phyloP scores from a whole-genome alignment of 1,284 basidiomycete species.

The Paramarasmius palmivorus region DNA sequence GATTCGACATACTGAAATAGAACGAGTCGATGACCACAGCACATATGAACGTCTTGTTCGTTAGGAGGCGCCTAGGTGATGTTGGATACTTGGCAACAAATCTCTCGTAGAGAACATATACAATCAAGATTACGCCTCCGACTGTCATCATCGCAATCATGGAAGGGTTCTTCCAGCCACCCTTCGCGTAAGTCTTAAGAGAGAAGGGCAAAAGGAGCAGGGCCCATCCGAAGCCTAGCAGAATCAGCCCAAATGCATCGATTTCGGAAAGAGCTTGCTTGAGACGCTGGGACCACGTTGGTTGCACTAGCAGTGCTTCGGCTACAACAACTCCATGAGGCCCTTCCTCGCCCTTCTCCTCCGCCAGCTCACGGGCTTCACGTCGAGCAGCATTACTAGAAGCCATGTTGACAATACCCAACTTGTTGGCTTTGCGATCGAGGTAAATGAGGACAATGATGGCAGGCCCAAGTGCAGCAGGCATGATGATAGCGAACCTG shows the following conservation, averaged over 20 bases:
- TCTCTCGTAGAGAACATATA: conserved; percentile 14
- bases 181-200: conserved; percentile 11
- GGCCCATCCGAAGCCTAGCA: conserved; percentile 14
- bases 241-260: conserved; percentile 14
- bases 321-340: conserved; percentile 11
- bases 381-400: conserved; percentile 16
- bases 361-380: conserved; percentile 11
- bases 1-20: conserved; percentile 11
- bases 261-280: conserved; percentile 9
- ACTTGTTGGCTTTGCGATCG: conserved; percentile 13
- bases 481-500: conserved; percentile 22
- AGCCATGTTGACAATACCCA: conserved; percentile 18
- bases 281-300: conserved; percentile 3
- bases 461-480: conserved; percentile 20
- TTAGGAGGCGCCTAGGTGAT: conserved; percentile 14
- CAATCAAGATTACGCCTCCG: conserved; percentile 15
- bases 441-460: conserved; percentile 15
- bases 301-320: not conserved
- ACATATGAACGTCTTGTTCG: conserved; percentile 18
- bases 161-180: conserved; percentile 17
- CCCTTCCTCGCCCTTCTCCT: conserved; percentile 11
- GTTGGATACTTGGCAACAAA: conserved; percentile 11
- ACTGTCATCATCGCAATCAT: conserved; percentile 19
- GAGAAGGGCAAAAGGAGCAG: conserved; percentile 18
- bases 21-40: conserved; percentile 18